These are phyloP conservation scores for Powellomyces hirtus DNA, from an alignment of 192 early-diverging fungal species.

Conservation along the genomic window DNA sequence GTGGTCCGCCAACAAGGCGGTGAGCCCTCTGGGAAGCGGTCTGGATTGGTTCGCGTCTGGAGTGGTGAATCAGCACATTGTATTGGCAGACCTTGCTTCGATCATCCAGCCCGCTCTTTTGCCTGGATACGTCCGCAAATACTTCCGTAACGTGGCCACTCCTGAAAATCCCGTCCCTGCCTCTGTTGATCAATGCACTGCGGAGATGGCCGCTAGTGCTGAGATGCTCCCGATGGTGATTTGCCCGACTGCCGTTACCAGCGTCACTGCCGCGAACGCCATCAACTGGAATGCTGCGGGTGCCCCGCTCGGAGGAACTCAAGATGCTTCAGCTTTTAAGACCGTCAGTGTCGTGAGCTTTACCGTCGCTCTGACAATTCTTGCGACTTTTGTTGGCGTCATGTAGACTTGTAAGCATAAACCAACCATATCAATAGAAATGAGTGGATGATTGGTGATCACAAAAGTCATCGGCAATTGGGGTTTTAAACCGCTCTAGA, in stretches of 20 bases:
- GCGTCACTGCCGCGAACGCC: neutral
- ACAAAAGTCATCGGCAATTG: no score
- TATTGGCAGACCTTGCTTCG: slow-evolving; percentile 13
- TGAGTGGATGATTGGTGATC: no score
- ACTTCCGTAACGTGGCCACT: slow-evolving; percentile 9
- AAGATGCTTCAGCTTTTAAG: no score
- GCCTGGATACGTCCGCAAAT: neutral
- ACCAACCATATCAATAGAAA: no score
- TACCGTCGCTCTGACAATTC: no score
- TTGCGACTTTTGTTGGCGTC: no score
- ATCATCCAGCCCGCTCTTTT: neutral
- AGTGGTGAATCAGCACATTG: slow-evolving; percentile 1
- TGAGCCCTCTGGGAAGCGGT: neutral
- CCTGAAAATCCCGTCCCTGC: neutral
- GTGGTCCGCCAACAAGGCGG: slow-evolving; percentile 7
- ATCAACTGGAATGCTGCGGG: neutral
- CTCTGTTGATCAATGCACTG: neutral
- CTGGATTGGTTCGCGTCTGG: slow-evolving; percentile 11
- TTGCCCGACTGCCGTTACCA: neutral
- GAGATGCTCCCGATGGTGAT: neutral
- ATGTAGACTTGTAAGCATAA: no score
- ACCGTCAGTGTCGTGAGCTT: no score
- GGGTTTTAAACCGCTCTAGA: no score
- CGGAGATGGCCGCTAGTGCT: neutral
- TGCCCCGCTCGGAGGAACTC: no score